Evolutionary conservation across 1,284 basidiomycete genomes (phyloP), one percentile per base, ranked within the genome.

Genomic region (Cryptococcus sp.): DNA sequence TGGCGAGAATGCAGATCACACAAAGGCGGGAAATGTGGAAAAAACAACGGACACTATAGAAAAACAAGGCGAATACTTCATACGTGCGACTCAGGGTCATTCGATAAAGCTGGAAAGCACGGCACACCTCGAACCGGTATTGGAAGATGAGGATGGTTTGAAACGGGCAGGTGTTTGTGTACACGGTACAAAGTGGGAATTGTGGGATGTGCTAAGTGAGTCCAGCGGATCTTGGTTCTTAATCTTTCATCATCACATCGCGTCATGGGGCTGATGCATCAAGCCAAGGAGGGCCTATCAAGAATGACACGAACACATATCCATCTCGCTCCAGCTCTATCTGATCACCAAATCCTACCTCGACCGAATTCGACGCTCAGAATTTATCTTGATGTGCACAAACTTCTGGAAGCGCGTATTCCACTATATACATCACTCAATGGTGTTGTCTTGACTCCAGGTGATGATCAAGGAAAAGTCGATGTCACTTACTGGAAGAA

Each of bases 1-100:
- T 46, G 4, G 34, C 14, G 4, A 43, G 6, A 5, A 30, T n/a
- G n/a, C 13, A 14, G 50, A 43, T 14, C 52, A 23, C 7, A 23
- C 23, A 23, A 23, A 23, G 23, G 14, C 42, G 13, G 15, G 30
- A 38, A 50, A 42, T 6, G 44, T 46, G 32, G 34, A 44, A 54
- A 33, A 46, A 6, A 44, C 45, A 13, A 49, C 52, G 5, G 23
- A 51, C 8, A 37, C 23, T 13, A 10, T 13, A 1, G 42, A 10
- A 5, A n/a, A 43, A 13, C 36, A n/a, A n/a, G 69, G 63, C 11
- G 74, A 81, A 23, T 89, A 87, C 84, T 93, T 86, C 84, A 93
- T 97, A 63, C 82, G 91, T 48, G 95, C 95, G 0, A 91, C 90
- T 59, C 95, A 98, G 76, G 96, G 95, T 0, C 95, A 98, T 77